Evolutionary conservation across 176 grass and related monocot species (phyloP).

Genomic region (Avena atlantica): DNA sequence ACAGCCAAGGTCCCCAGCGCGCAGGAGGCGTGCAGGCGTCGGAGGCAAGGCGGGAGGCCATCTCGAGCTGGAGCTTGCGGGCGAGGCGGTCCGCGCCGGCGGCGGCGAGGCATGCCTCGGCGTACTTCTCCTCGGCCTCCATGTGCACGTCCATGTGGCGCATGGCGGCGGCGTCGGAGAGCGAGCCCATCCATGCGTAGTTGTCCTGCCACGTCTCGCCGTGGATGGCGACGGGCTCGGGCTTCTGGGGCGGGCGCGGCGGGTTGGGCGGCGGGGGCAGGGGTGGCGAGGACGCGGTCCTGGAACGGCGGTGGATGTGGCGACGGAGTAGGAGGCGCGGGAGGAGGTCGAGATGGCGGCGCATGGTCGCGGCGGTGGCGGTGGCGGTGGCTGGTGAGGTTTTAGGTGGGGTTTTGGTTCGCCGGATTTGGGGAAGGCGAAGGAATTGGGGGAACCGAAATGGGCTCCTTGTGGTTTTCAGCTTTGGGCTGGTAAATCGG

Average conservation of each 20-base stretch:
- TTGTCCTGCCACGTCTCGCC: slow-evolving; percentile 69
- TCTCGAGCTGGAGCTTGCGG: slow-evolving; percentile 93
- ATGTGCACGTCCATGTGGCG: slow-evolving; percentile 96
- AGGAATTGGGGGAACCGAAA: background rate
- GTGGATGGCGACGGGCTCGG: slow-evolving; percentile 58
- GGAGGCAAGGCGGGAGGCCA: slow-evolving; percentile 80
- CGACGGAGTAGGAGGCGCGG: slow-evolving; percentile 47
- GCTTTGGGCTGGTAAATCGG: background rate
- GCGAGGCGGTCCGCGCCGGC: slow-evolving; percentile 70
- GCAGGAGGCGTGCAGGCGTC: slow-evolving; percentile 73
- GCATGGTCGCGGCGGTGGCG: slow-evolving; percentile 38
- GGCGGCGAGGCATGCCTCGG: slow-evolving; percentile 75
- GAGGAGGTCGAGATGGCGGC: slow-evolving; percentile 31
- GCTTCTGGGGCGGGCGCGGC: slow-evolving; percentile 60
- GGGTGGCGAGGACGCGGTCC: background rate
- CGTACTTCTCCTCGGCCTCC: slow-evolving; percentile 95
- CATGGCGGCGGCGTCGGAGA: slow-evolving; percentile 84
- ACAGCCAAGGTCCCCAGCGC: slow-evolving; percentile 82
- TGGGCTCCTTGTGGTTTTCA: background rate
- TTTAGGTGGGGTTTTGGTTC: slow-evolving; percentile 45
- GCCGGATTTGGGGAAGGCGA: slow-evolving; percentile 20
- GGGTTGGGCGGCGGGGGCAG: slow-evolving; percentile 42
- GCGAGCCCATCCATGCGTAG: slow-evolving; percentile 80
- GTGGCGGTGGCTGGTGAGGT: slow-evolving; percentile 19
- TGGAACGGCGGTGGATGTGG: slow-evolving; percentile 50